Evolutionary conservation across 2,329 filamentous ascomycete genomes (phyloP).

Genomic region (Pestalotiopsis fici): DNA sequence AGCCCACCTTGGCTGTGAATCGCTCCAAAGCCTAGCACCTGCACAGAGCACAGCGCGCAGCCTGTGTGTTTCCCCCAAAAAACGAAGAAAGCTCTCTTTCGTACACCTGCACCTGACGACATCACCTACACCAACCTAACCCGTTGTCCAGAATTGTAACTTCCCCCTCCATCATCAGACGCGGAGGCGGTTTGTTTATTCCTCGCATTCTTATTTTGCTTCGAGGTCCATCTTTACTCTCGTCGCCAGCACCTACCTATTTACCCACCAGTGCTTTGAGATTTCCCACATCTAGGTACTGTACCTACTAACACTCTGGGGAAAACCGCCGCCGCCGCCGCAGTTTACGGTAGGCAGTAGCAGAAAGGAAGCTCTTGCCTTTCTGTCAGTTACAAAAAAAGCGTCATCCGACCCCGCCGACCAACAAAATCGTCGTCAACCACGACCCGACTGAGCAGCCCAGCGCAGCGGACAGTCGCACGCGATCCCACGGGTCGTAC

Average conservation of each 20-base stretch:
- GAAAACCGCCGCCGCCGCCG: not conserved
- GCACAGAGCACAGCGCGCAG: not conserved
- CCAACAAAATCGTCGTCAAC: slow-evolving; percentile 4
- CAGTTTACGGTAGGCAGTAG: not conserved
- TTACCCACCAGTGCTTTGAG: not conserved
- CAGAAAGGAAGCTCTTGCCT: not conserved
- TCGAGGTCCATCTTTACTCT: not conserved
- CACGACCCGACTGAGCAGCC: not conserved
- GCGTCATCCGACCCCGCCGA: slow-evolving; percentile 12
- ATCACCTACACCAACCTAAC: not conserved
- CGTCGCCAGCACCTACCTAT: not conserved
- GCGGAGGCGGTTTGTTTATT: not conserved
- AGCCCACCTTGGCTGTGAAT: not conserved
- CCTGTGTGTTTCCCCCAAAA: not conserved
- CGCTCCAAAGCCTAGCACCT: not conserved
- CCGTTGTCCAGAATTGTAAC: not conserved
- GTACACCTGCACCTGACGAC: not conserved
- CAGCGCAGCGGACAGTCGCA: not conserved
- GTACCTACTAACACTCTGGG: not conserved
- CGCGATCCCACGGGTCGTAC: not conserved
- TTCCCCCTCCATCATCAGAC: not conserved
- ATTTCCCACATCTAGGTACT: not conserved
- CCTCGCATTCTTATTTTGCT: not conserved
- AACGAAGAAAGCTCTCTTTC: not conserved
- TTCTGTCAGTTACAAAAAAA: not conserved